Base-by-base conservation (phyloP, 2,329 filamentous ascomycete genomes). In the Stagonosporopsis vannaccii region DNA sequence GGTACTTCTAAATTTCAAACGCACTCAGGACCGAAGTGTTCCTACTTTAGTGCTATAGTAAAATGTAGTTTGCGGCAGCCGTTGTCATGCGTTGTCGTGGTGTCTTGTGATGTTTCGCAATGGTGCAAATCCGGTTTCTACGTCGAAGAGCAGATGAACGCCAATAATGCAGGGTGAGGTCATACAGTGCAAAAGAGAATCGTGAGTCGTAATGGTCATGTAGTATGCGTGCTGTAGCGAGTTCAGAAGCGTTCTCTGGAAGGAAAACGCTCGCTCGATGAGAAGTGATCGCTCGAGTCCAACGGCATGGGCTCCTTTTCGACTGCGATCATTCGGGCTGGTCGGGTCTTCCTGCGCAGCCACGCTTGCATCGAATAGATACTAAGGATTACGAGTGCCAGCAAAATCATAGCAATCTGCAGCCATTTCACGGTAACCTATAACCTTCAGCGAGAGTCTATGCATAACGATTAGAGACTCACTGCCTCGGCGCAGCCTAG, bases 391-490 rank as follows among this genome's bases (percentile, higher is more conserved):
- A 62, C 25, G 8, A 68, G 52, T 0, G 60, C 52, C 23, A 62
- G 60, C 15, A 71, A 9, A 3, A 69, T 51, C 8, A 73, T 41
- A 17, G 67, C 48, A 26, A 73, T 58, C 32, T 71, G 69, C 17
- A 72, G 23, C 69, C 69, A 73, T 41, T 72, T 72, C 6, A 68
- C 66, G 15, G 62, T 56, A 7, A 62, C 49, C 70, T 72, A 37
- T 51, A 54, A n/a, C 23, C 1, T 23, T 33, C 4, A 33, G 54
- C 28, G 6, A 41, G 12, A 32, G 3, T n/a, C 28, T 12, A 7
- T 6, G 30, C 4, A 9, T n/a, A 4, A 8, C 0, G 12, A 6
- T 37, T 28, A 8, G 19, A 9, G 5, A 68, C 70, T 66, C 32
- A 73, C 70, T 28, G 65, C 59, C 44, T 68, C 66, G 25, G 61